Conservation (phyloP, 1,284 basidiomycete genomes). For the Malassezia pachydermatis region DNA sequence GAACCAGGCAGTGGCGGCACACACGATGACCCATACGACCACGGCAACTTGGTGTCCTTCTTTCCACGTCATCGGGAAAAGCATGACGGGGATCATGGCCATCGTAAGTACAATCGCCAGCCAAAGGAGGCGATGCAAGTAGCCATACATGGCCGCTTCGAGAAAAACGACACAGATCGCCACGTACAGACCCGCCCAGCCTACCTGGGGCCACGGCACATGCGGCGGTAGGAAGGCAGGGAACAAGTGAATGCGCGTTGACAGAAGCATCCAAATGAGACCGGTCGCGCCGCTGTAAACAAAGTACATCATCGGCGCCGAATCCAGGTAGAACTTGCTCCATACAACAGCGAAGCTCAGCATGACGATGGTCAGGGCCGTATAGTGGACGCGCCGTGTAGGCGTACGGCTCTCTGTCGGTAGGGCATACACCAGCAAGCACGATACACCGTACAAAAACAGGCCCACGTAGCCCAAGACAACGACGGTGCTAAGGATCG, state of each 20-base stretch:
- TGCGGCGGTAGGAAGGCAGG: background rate
- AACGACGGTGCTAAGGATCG: slow-evolving; percentile 62
- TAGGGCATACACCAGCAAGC: slow-evolving; percentile 16
- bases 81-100: slow-evolving; percentile 50
- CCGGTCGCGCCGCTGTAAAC: slow-evolving; percentile 65
- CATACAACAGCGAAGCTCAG: slow-evolving; percentile 16
- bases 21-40: slow-evolving; percentile 55
- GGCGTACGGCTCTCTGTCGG: background rate
- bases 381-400: too few relatives aligned
- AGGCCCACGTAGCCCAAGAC: slow-evolving; percentile 67
- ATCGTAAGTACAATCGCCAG: slow-evolving; percentile 59
- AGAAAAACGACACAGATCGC: slow-evolving; percentile 19
- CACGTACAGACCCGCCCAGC: slow-evolving; percentile 1
- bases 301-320: slow-evolving; percentile 64
- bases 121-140: slow-evolving; percentile 59
- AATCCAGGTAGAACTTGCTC: slow-evolving; percentile 57
- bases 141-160: slow-evolving; percentile 63
- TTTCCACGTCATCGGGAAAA: slow-evolving; percentile 23
- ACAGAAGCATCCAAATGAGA: slow-evolving; percentile 55
- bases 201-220: background rate
- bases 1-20: slow-evolving; percentile 58
- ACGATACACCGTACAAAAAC: slow-evolving; percentile 50
- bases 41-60: slow-evolving; percentile 42
- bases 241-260: background rate
- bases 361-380: background rate